Base-by-base conservation (phyloP, 139 green algal species). In the Auxenochlorella pyrenoidosa region DNA sequence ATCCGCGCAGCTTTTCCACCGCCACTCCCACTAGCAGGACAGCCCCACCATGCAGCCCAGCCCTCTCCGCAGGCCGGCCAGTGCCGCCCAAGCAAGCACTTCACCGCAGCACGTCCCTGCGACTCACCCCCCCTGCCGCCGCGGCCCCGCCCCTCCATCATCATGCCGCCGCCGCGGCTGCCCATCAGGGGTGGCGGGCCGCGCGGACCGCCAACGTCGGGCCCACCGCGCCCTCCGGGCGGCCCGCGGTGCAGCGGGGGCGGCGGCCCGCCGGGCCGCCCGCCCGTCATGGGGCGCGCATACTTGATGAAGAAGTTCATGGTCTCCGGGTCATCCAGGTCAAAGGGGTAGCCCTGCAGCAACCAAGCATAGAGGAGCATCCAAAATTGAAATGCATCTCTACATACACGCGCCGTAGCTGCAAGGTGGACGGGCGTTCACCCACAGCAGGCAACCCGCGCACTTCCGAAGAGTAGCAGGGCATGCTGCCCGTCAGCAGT, bases 271-370 rank as follows among this genome's bases (percentile, higher is more conserved):
- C 30, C 44, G 12, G 75, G 75, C 5, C 28, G 41, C 8, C 24
- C 44, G 13, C 75, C 43, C 13, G 82, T 60, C 54, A 82, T 41
- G 2, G 86, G 79, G 30, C 71, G 54, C 0, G 86, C 89, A 36
- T 87, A 92, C 28, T 79, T 88, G 47, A 92, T 21, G 2, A 38
- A 34, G 63, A 90, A 44, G 18, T 24, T 30, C 3, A 43, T 16
- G 18, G 41, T 34, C 10, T 84, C 54, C 16, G 83, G 70, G 28
- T 85, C 63, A 22, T 90, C 86, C 72, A 83, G 38, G 40, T 92
- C 89, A 40, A 92, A 58, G 3, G 66, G n/a, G 41, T 92, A 92
- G 66, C 89, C 89, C 86, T 92, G 81, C 16, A 13, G 54, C 43
- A 24, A 68, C 0, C 15, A 75, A 54, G 47, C 8, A 54, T 54